Conservation (phyloP, 495 filamentous ascomycete genomes). For the Clohesyomyces aquaticus region DNA sequence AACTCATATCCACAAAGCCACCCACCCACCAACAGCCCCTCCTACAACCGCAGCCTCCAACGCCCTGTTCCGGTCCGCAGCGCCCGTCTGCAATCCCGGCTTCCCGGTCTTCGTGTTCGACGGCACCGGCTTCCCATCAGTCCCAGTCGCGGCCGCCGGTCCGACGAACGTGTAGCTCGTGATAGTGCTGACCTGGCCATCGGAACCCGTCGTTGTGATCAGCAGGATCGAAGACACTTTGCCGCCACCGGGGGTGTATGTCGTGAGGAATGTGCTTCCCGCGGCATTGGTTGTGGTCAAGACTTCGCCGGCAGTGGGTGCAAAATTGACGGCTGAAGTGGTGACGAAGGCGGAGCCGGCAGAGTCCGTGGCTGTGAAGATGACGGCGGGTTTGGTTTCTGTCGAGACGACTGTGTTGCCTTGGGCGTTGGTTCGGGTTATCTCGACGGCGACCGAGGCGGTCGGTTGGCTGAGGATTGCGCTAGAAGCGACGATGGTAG, state of each 20-base stretch:
- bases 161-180: conserved; percentile 43
- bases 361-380: conserved; percentile 46
- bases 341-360: conserved; percentile 40
- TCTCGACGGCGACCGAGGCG: conserved; percentile 31
- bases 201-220: conserved; percentile 42
- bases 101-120: conserved; percentile 18
- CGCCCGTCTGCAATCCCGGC: conserved; percentile 37
- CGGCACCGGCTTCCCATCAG: not conserved
- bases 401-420: conserved; percentile 30
- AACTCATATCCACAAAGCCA: conserved; percentile 27
- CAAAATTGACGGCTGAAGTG: conserved; percentile 41
- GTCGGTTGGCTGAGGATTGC: conserved; percentile 32
- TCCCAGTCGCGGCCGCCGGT: conserved; percentile 13
- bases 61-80: conserved; percentile 25
- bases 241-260: conserved; percentile 46
- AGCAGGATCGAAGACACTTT: conserved; percentile 41
- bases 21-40: conserved; percentile 42
- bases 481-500: conserved; percentile 20
- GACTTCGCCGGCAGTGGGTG: conserved; percentile 44
- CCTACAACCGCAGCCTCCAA: conserved; percentile 39
- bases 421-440: conserved; percentile 32
- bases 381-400: conserved; percentile 37
- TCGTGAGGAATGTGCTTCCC: conserved; percentile 46
- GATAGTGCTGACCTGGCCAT: conserved; percentile 45
- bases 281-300: conserved; percentile 45